Base-by-base conservation (phyloP, 805 yeast genomes). In the Ogataea naganishii region DNA sequence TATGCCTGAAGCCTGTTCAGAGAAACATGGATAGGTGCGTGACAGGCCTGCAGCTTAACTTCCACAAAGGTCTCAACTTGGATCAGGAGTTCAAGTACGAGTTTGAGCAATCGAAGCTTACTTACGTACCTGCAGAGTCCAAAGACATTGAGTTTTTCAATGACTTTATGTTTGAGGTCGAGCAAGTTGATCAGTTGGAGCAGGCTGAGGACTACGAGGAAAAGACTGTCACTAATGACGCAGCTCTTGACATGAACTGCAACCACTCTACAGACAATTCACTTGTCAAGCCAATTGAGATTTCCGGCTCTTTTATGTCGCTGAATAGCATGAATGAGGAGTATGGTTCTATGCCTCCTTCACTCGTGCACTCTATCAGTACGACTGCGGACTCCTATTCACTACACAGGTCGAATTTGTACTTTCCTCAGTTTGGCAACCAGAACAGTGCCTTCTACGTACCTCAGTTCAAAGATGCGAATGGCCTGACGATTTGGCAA, bases 11-110 rank as follows among this genome's bases (percentile, higher is more conserved):
- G 6, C 56, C 58, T 16, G 39, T 52, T 17, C 64, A 62, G 24
- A 51, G 76, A 37, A 50, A 57, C 39, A 41, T 67, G 26, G 49
- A 46, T 27, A 46, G 39, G 29, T 68, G 65, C 35, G 35, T 56
- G 29, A 24, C 22, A 4, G 56, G 51, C 13, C 45, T 63, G 31
- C 44, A 46, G 19, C 38, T 36, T n/a, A 40, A 51, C 33, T 47
- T 54, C 44, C 47, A 48, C 19, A 49, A 46, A 31, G 75, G 75
- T 11, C 60, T 64, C 34, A 64, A 65, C 5, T 43, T 62, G 14
- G 72, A 66, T 42, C 73, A 69, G 35, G 69, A 64, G 39, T 58
- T 54, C 40, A 53, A 45, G 27, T 31, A 48, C 23, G 49, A 45
- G 20, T 34, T 47, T 14, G 34, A 30, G 12, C 15, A 16, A 3